Evolutionary conservation across 495 filamentous ascomycete genomes (phyloP), one percentile per base, ranked within the genome.

Genomic region (Penicillium cosmopolitanum): DNA sequence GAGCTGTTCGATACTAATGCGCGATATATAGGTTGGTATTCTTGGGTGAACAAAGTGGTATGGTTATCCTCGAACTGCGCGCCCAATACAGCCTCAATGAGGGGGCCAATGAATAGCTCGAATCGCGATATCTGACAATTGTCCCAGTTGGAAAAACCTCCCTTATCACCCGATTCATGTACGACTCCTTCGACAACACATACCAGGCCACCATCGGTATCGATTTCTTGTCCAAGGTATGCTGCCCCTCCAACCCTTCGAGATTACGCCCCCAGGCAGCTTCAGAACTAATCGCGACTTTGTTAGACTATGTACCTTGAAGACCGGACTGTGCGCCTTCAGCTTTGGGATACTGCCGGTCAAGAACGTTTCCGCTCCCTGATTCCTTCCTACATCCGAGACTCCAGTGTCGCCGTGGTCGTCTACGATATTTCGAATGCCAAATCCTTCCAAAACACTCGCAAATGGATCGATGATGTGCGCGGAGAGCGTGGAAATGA

Each of bases 141-240:
- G n/a, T 31, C 55, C 16, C 63, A 97, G 95, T 98, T 57, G 95
- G 95, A 63, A 98, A 98, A 81, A 98, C 95, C 38, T 98, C 96
- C 46, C 79, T 98, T 69, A 98, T 98, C 73, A 98, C 95, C 55
- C 89, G 95, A 57, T 98, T 98, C 81, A 98, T 98, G 95, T 98
- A 98, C 82, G 95, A 98, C 78, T 97, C 95, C 35, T 98, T 98
- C 84, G 96, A 98, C 82, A 97, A 96, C 80, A 98, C 93, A 85
- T 98, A 98, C 77, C 95, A 98, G 78, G 95, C 95, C 46, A 98
- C 95, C 54, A 98, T 98, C 69, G 95, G 95, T 73, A 98, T 98
- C 78, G 95, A 98, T 80, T 98, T 98, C 72, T 87, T 98, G 62
- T 97, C 93, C 63, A 98, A 98, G 87, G 92, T 90, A 83, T 60